Conservation (phyloP, 1,139 yeast genomes). For the Debaryomyces nepalensis region DNA sequence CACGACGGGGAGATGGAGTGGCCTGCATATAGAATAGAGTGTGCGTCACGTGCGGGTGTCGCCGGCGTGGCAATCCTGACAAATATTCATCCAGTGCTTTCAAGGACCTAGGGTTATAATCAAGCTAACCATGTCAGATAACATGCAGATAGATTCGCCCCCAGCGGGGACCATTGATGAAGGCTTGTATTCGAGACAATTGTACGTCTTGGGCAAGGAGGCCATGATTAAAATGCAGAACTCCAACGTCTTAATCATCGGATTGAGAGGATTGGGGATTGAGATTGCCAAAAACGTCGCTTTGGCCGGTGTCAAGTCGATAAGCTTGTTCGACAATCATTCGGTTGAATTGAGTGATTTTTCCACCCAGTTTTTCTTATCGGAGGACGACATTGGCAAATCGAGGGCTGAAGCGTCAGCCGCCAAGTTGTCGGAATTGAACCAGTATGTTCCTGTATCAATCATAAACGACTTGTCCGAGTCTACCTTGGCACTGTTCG, state of each 20-base stretch:
- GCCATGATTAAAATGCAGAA: slow-evolving; percentile 97
- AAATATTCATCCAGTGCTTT: not conserved
- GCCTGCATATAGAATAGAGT: no score
- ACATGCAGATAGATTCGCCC: slow-evolving; percentile 64
- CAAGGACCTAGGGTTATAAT: not conserved
- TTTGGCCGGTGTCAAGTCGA: slow-evolving; percentile 93
- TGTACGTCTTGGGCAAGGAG: slow-evolving; percentile 91
- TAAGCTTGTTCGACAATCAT: slow-evolving; percentile 84
- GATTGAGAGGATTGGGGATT: slow-evolving; percentile 88
- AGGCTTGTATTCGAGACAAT: slow-evolving; percentile 91
- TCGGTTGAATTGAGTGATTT: slow-evolving; percentile 71
- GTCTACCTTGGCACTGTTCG: slow-evolving; percentile 57
- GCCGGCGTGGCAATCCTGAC: slow-evolving; percentile 11
- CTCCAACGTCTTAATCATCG: slow-evolving; percentile 86
- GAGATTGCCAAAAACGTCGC: slow-evolving; percentile 97
- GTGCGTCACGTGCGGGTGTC: not conserved
- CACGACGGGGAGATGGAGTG: no score
- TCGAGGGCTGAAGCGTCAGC: slow-evolving; percentile 77
- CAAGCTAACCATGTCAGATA: slow-evolving; percentile 30
- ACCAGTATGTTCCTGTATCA: slow-evolving; percentile 87
- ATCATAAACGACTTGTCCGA: slow-evolving; percentile 60
- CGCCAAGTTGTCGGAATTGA: slow-evolving; percentile 74
- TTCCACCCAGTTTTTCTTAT: slow-evolving; percentile 86
- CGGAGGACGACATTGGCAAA: slow-evolving; percentile 70
- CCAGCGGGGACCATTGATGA: slow-evolving; percentile 70